phyloP scores from a whole-genome alignment of 2,329 filamentous ascomycete species.

The Chlorencoelia australis region DNA sequence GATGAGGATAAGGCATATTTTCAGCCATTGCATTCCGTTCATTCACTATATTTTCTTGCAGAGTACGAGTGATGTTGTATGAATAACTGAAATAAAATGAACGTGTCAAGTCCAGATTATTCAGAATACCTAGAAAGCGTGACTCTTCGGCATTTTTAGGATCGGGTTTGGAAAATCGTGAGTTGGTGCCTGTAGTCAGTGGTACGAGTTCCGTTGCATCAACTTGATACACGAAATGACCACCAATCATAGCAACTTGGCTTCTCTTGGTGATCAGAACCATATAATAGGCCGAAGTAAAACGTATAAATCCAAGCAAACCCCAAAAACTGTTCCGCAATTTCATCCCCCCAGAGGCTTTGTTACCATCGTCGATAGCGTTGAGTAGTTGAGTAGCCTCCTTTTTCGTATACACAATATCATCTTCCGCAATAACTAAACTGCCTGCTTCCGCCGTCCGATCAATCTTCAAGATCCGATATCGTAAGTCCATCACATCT shows the following conservation, averaged over 20 bases:
- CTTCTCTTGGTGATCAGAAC: conserved; percentile 90
- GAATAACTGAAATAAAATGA: conserved; percentile 99
- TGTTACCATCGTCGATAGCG: conserved; percentile 92
- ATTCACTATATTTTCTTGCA: conserved; percentile 83
- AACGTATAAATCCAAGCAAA: conserved; percentile 85
- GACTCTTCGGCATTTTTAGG: conserved; percentile 75
- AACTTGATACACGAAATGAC: conserved; percentile 91
- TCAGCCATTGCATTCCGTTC: conserved; percentile 63
- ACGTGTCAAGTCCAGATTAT: conserved; percentile 79
- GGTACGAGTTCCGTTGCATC: conserved; percentile 89
- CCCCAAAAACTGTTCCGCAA: conserved; percentile 89
- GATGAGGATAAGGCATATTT: conserved; percentile 47
- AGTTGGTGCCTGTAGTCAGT: conserved; percentile 58
- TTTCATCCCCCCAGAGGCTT: conserved; percentile 78
- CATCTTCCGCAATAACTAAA: conserved; percentile 82
- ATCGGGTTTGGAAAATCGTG: conserved; percentile 62
- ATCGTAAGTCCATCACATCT: conserved; percentile 80
- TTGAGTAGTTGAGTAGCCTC: conserved; percentile 92
- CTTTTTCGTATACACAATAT: conserved; percentile 83
- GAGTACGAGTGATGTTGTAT: conserved; percentile 85
- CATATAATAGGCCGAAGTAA: conserved; percentile 97
- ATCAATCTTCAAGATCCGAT: conserved; percentile 90
- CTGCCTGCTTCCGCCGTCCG: conserved; percentile 72
- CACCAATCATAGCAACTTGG: conserved; percentile 90
- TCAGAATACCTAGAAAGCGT: conserved; percentile 78